Conservation (phyloP, 1,284 basidiomycete species). For the Fistulinella cinereoalba region DNA sequence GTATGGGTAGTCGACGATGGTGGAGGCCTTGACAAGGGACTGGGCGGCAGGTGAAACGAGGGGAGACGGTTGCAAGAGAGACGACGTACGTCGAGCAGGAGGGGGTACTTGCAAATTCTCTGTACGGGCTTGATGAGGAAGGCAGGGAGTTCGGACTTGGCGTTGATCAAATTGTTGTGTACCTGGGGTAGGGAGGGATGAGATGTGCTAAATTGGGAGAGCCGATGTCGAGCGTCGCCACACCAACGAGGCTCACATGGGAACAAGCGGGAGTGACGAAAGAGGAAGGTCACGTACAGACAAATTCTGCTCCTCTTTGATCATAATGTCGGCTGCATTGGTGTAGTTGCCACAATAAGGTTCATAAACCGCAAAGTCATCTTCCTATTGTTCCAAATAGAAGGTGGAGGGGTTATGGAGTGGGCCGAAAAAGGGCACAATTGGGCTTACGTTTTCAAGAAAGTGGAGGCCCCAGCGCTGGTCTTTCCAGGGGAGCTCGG, state of each 20-base stretch:
- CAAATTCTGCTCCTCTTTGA: constrained; percentile 81
- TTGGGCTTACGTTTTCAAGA: constrained; percentile 66
- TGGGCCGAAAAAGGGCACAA: constrained; percentile 23
- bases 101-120: constrained; percentile 89
- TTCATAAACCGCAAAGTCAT: constrained; percentile 92
- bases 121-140: constrained; percentile 91
- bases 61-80: constrained; percentile 23
- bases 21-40: constrained; percentile 77
- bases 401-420: too few relatives aligned
- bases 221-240: constrained; percentile 39
- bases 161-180: constrained; percentile 75
- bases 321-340: constrained; percentile 81
- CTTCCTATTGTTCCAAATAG: constrained; percentile 69
- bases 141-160: constrained; percentile 85
- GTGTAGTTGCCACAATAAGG: constrained; percentile 98
- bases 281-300: constrained; percentile 54
- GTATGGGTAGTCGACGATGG: constrained; percentile 63
- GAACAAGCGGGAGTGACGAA: constrained; percentile 12
- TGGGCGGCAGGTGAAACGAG: constrained; percentile 25
- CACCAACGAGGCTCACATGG: constrained; percentile 32
- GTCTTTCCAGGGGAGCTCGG: constrained; percentile 80
- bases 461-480: constrained; percentile 89
- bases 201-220: constrained; percentile 23
- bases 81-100: constrained; percentile 79
- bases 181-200: constrained; percentile 41